Evolutionary conservation across 2,329 filamentous ascomycete species (phyloP), one percentile per base, ranked within the genome.

Genomic region (Pseudogymnoascus sp.): DNA sequence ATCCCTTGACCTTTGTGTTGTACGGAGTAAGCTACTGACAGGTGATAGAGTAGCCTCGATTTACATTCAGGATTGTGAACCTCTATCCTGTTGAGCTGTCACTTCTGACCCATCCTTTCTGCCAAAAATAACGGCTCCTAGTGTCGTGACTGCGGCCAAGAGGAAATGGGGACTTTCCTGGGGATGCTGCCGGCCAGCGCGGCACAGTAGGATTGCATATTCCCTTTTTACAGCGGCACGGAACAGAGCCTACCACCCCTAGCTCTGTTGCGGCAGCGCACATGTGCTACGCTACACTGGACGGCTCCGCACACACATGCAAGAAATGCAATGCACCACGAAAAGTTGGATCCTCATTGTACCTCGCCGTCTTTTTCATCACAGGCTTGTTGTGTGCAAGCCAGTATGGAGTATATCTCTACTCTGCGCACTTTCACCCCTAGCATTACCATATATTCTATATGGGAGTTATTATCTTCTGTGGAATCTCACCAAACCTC

Each of bases 61-160:
- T 33, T 10, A 21, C 29, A 33, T 56, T 9, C 29, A 21, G 17
- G n/a, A 6, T 5, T 13, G 26, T 26, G 23, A 50, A 15, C 15
- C 46, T 31, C 15, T 10, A 53, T 53, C 26, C 26, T 53, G 50
- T 26, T 10, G 50, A 56, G 17, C 29, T 19, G 50, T 56, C 50
- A 56, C 10, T 56, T 56, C 29, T 56, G 29, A 56, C 29, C 50
- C 50, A 56, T 33, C 50, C n/a, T 56, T 56, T 33, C n/a, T 56
- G 29, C 50, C 50, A 56, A 21, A 33, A 9, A 17, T 11, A 56
- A 56, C 50, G 50, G 50, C 29, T 9, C 17, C 17, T 56, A 56
- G 50, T 33, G 50, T 4, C 11, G 11, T 33, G 50, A 56, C 6
- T 33, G 50, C 50, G 29, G 50, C 50, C 31, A 31, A n/a, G 46